A percentile compares a stretch with the other conserved stretches of the same genome.
phyloP scores from a whole-genome alignment of 116 monocot genomes.

The Posidonia oceanica region DNA sequence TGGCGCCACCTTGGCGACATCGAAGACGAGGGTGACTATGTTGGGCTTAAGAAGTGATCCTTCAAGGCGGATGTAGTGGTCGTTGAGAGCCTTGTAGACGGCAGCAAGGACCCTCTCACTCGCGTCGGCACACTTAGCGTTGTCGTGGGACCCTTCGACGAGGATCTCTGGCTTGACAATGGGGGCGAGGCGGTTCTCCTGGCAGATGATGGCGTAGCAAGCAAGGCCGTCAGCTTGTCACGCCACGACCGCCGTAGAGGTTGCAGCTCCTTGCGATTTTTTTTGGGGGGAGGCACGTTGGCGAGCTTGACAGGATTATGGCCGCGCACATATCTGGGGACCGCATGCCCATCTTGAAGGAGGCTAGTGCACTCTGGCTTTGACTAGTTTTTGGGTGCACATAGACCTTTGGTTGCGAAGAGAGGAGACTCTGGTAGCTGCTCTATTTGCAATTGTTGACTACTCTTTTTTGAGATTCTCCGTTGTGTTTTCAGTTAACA shows the following conservation, averaged over 20 bases:
- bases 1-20: slow-evolving; percentile 10
- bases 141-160: slow-evolving; percentile 13
- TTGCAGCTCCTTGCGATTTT: slow-evolving; percentile 28
- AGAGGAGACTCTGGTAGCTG: too few relatives aligned
- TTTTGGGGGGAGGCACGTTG: slow-evolving; percentile 30
- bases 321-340: slow-evolving; percentile 29
- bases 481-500: too few relatives aligned
- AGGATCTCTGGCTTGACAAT: slow-evolving; percentile 23
- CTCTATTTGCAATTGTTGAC: too few relatives aligned
- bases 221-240: slow-evolving; percentile 17
- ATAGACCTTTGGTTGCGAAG: neutral
- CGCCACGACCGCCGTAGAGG: too few relatives aligned
- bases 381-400: too few relatives aligned
- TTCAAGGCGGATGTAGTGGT: slow-evolving; percentile 18
- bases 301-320: slow-evolving; percentile 33
- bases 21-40: slow-evolving; percentile 17
- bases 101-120: slow-evolving; percentile 16
- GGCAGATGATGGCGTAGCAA: slow-evolving; percentile 22
- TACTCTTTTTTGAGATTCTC: too few relatives aligned
- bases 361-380: slow-evolving; percentile 34
- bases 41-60: slow-evolving; percentile 18
- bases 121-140: slow-evolving; percentile 6
- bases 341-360: slow-evolving; percentile 31
- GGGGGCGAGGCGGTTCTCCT: slow-evolving; percentile 21
- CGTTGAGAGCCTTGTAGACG: slow-evolving; percentile 22